phyloP scores from a whole-genome alignment of 371 early-diverging fungal genomes.

The Lichtheimia corymbifera region DNA sequence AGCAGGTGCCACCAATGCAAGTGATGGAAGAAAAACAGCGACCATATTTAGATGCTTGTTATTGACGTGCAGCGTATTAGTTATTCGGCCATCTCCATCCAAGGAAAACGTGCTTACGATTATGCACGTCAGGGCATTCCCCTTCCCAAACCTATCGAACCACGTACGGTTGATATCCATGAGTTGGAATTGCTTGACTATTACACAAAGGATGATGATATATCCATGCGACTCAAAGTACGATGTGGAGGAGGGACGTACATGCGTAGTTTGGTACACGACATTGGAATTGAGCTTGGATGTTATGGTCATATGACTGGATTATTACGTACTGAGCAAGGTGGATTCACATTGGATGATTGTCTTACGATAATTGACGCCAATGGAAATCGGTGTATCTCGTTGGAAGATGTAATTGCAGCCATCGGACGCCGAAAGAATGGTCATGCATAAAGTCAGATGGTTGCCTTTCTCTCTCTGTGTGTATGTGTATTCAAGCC shows the following conservation, averaged over 20 bases:
- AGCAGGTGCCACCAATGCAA: constrained; percentile 55
- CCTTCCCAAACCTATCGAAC: constrained; percentile 35
- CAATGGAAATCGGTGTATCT: constrained; percentile 11
- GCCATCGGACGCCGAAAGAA: neutral
- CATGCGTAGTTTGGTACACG: constrained; percentile 52
- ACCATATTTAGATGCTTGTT: constrained; percentile 3
- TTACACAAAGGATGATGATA: constrained; percentile 6
- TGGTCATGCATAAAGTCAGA: neutral
- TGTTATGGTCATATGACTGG: constrained; percentile 48
- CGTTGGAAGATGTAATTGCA: neutral
- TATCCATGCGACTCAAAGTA: constrained; percentile 22
- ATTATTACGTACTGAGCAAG: constrained; percentile 45
- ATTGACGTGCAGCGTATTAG: constrained; percentile 20
- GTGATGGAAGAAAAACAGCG: neutral
- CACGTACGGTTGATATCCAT: constrained; percentile 32
- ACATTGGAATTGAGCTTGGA: constrained; percentile 38
- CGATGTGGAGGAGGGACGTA: constrained; percentile 52
- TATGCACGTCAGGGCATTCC: constrained; percentile 43
- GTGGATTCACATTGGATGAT: constrained; percentile 22
- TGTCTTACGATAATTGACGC: constrained; percentile 8
- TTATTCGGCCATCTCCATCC: constrained; percentile 48
- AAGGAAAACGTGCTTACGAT: constrained; percentile 53
- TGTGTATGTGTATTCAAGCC: neutral
- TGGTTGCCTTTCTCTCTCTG: neutral
- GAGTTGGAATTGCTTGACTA: constrained; percentile 26